These are phyloP conservation scores for Backusella psychrophila DNA, from an alignment of 192 early-diverging fungal genomes.

Conservation along the genomic window DNA sequence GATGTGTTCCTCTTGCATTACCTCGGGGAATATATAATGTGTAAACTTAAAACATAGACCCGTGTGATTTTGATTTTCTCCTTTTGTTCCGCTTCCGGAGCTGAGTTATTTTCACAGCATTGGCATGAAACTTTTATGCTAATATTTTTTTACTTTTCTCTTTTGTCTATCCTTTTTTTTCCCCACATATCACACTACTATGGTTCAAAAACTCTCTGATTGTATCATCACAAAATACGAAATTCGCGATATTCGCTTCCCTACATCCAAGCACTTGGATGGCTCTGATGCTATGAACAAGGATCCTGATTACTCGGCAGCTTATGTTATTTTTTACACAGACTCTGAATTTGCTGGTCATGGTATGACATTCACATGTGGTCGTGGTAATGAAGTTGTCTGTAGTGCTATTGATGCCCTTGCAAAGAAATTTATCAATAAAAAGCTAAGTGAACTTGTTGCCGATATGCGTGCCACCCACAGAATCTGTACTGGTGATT, in stretches of 20 bases:
- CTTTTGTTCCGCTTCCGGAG: background rate
- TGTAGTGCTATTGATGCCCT: constrained; percentile 35
- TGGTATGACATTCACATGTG: constrained; percentile 40
- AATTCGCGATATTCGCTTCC: constrained; percentile 40
- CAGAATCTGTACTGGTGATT: constrained; percentile 35
- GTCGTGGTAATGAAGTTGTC: constrained; percentile 38
- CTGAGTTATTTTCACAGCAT: background rate
- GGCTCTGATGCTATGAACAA: constrained; percentile 45
- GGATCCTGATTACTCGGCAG: constrained; percentile 42
- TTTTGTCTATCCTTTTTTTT: background rate
- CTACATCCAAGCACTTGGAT: constrained; percentile 38
- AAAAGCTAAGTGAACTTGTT: constrained; percentile 20
- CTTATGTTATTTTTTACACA: constrained; percentile 39
- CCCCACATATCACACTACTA: background rate
- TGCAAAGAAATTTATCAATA: constrained; percentile 33
- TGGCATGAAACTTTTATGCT: background rate
- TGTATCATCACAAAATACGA: constrained; percentile 36
- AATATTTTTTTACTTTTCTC: background rate
- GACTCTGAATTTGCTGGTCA: constrained; percentile 25
- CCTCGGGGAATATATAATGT: background rate
- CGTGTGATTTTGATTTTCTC: background rate
- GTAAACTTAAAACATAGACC: background rate
- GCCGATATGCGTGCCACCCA: constrained; percentile 34
- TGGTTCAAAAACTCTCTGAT: constrained; percentile 5
- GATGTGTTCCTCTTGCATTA: background rate